Percentiles rank a stretch among this genome's conserved stretches.
Evolutionary conservation across 2,329 filamentous ascomycete genomes (phyloP).

Genomic region (Xylaria sp.): DNA sequence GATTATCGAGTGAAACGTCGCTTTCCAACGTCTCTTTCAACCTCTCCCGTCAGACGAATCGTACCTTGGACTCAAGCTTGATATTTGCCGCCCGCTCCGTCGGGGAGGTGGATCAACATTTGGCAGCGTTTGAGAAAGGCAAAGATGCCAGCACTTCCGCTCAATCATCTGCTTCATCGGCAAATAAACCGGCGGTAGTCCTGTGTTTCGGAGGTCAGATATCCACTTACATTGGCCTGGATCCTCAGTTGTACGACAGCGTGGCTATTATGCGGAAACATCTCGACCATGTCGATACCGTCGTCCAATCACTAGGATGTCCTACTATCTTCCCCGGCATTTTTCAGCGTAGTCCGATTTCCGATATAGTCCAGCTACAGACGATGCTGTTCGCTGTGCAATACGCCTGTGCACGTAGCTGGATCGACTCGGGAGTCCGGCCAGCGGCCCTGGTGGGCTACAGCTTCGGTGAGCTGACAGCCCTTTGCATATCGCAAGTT

Average conservation of each 20-base stretch:
- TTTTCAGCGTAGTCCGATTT: not conserved
- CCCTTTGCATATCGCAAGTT: no score
- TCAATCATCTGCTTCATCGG: no score
- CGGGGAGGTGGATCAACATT: slow-evolving; percentile 31
- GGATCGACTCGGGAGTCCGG: no score
- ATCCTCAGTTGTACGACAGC: not conserved
- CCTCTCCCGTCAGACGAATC: slow-evolving; percentile 37
- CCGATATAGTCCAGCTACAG: not conserved
- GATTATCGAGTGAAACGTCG: slow-evolving; percentile 20
- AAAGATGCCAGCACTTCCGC: slow-evolving; percentile 2
- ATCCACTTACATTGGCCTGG: not conserved
- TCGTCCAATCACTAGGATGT: not conserved
- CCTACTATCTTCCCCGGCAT: not conserved
- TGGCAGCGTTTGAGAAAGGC: slow-evolving; percentile 16
- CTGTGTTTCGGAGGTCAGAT: not conserved
- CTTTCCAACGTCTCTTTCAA: slow-evolving; percentile 39
- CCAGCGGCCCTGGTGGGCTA: no score
- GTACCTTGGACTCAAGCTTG: slow-evolving; percentile 25
- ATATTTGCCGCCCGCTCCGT: slow-evolving; percentile 34
- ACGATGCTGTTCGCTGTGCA: not conserved
- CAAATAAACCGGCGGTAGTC: not conserved
- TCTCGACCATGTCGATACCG: not conserved
- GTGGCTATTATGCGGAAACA: not conserved
- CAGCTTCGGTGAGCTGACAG: no score
- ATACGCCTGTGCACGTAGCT: no score